These are phyloP conservation scores for Paramecium sexaurelia DNA, from an alignment of 73 alveolate genomes.

Conservation along the genomic window DNA sequence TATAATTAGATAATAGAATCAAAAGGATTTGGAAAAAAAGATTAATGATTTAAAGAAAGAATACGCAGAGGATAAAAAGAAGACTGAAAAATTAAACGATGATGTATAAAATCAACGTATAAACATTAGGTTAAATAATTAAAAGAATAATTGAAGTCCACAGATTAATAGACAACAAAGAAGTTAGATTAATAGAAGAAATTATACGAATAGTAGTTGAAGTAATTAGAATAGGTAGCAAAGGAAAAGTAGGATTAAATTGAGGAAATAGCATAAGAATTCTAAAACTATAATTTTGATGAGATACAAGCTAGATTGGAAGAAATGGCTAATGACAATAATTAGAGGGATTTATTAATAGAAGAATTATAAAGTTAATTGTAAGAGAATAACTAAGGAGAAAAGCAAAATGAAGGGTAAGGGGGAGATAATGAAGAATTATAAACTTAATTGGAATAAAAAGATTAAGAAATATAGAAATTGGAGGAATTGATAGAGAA, in stretches of 20 bases:
- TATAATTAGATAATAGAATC: not conserved
- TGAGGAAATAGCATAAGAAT: not conserved
- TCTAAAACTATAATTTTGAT: not conserved
- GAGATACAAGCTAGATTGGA: conserved; percentile 45
- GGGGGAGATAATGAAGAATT: not conserved
- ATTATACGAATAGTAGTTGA: not conserved
- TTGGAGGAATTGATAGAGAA: conserved; percentile 18
- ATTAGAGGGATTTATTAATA: not conserved
- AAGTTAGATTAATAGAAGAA: conserved; percentile 25
- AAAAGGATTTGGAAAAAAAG: conserved; percentile 6
- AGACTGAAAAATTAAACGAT: not conserved
- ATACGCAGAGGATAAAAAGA: not conserved
- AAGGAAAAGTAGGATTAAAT: conserved; percentile 4
- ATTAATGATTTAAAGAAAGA: conserved; percentile 11
- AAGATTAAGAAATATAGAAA: not conserved
- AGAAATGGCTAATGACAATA: conserved; percentile 35
- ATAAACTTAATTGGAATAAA: not conserved
- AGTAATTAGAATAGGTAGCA: not conserved
- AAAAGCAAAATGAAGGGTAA: not conserved
- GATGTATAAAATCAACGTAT: not conserved
- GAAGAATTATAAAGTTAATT: not conserved
- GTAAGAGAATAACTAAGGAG: not conserved
- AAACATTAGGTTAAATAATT: not conserved
- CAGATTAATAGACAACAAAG: not conserved
- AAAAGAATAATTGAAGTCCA: not conserved